Percentiles rank a stretch among this genome's conserved stretches.
Evolutionary conservation across 495 filamentous ascomycete species (phyloP).

Genomic region (Xylaria flabelliformis): DNA sequence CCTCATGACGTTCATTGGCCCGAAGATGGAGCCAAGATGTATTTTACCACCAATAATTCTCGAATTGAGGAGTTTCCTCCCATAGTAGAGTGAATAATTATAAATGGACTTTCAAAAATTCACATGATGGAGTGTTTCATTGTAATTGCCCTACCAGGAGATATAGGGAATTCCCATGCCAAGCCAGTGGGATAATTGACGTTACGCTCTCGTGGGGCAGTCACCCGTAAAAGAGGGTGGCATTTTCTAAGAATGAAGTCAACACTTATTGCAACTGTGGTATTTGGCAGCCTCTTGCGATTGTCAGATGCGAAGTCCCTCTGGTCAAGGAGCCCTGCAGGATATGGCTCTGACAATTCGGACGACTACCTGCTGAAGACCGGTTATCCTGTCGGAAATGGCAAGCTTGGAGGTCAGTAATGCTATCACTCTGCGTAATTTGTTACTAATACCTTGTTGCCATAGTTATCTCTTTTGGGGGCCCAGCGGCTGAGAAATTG

Average conservation of each 20-base stretch:
- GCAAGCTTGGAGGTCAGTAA: slow-evolving; percentile 40
- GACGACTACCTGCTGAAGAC: slow-evolving; percentile 35
- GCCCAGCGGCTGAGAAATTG: slow-evolving; percentile 45
- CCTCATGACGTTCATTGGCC: slow-evolving; percentile 4
- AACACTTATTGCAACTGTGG: background rate
- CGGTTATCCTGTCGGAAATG: slow-evolving; percentile 49
- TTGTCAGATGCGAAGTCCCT: slow-evolving; percentile 34
- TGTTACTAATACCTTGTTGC: background rate
- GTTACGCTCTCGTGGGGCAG: slow-evolving; percentile 5
- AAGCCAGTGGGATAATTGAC: background rate
- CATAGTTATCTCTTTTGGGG: slow-evolving; percentile 47
- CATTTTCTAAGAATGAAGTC: slow-evolving; percentile 12
- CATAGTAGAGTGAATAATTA: background rate
- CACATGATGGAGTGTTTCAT: slow-evolving; percentile 4
- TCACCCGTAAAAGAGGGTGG: background rate
- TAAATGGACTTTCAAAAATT: background rate
- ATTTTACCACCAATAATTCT: slow-evolving; percentile 26
- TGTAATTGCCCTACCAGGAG: background rate
- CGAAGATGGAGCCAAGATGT: slow-evolving; percentile 2
- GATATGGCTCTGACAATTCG: slow-evolving; percentile 35
- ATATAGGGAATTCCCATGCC: background rate
- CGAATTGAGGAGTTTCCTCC: background rate
- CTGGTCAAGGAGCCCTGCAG: slow-evolving; percentile 31
- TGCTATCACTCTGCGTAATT: background rate
- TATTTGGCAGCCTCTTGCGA: background rate